These are phyloP conservation scores for Yarrowia sp. DNA, from an alignment of 805 yeast genomes.

Conservation along the genomic window DNA sequence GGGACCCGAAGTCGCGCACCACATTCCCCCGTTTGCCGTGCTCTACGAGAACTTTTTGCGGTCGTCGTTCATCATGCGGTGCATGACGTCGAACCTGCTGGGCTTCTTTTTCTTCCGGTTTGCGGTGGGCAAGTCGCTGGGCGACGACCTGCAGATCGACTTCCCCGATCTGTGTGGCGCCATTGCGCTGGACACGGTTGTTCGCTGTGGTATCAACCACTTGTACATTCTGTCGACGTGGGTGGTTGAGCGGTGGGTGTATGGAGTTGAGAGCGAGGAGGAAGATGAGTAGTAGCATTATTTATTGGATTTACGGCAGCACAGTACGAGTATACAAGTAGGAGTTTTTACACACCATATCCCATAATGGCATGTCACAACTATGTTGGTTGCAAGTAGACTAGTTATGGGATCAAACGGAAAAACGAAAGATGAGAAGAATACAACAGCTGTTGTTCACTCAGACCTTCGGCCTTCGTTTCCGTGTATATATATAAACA, in stretches of 20 bases:
- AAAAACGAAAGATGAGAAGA: not conserved
- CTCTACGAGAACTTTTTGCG: slow-evolving; percentile 12
- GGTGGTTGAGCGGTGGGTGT: slow-evolving; percentile 1
- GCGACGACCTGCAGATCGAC: slow-evolving; percentile 9
- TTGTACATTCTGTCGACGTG: slow-evolving; percentile 15
- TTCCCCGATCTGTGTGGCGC: slow-evolving; percentile 10
- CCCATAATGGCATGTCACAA: too few relatives aligned
- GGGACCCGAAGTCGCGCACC: slow-evolving; percentile 1
- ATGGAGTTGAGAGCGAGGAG: not conserved
- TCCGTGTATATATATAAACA: too few relatives aligned
- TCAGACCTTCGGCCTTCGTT: too few relatives aligned
- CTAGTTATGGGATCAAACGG: too few relatives aligned
- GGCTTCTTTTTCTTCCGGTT: slow-evolving; percentile 18
- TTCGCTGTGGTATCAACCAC: slow-evolving; percentile 11
- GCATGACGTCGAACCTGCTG: slow-evolving; percentile 7
- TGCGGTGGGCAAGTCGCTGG: slow-evolving; percentile 1
- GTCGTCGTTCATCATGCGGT: slow-evolving; percentile 10
- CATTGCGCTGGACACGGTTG: slow-evolving; percentile 6
- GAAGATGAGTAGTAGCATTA: not conserved
- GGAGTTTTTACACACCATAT: too few relatives aligned
- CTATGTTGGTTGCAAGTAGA: too few relatives aligned
- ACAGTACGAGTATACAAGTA: too few relatives aligned
- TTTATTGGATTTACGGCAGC: too few relatives aligned
- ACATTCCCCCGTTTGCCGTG: slow-evolving; percentile 3
- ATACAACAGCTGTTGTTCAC: too few relatives aligned